A percentile compares a stretch with the other conserved stretches of the same genome.
Evolutionary conservation across 768 basidiomycete genomes (phyloP).

Genomic region (Mrakia hoshinonis): DNA sequence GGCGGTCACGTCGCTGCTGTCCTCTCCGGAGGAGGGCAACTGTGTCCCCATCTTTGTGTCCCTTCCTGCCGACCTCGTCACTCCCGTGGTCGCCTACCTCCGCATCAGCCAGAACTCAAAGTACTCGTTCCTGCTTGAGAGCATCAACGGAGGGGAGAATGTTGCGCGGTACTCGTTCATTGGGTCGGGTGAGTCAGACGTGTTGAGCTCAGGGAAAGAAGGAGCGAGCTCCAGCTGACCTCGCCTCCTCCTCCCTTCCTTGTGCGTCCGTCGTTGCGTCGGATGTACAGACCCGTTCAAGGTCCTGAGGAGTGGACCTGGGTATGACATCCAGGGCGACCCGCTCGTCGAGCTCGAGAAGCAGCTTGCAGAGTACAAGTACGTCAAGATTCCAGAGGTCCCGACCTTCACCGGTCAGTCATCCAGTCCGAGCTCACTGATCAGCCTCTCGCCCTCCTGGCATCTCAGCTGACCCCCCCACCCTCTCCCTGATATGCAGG

Average conservation of each 20-base stretch:
- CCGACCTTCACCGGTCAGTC: constrained; percentile 72
- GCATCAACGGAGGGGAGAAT: constrained; percentile 80
- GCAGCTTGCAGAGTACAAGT: constrained; percentile 76
- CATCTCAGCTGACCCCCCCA: neutral
- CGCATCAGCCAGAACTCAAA: constrained; percentile 66
- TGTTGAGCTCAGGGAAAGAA: neutral
- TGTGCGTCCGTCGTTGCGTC: neutral
- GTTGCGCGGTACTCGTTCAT: constrained; percentile 92
- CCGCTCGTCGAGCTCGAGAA: constrained; percentile 75
- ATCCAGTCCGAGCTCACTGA: neutral
- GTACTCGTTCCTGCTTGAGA: constrained; percentile 91
- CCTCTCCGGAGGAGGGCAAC: constrained; percentile 73
- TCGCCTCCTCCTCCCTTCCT: neutral
- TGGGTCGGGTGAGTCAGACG: constrained; percentile 63
- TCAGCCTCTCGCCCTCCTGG: neutral
- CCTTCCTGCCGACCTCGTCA: constrained; percentile 89
- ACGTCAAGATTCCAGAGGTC: constrained; percentile 81
- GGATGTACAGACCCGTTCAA: constrained; percentile 73
- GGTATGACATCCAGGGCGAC: constrained; percentile 74
- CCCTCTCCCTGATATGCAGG: constrained; percentile 48
- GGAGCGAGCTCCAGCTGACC: neutral
- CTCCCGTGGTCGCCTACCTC: constrained; percentile 93
- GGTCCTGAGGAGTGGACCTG: constrained; percentile 77
- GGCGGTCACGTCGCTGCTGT: constrained; percentile 62
- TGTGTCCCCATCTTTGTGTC: constrained; percentile 87